A percentile compares a stretch with the other conserved stretches of the same genome.
phyloP scores from a whole-genome alignment of 2,329 filamentous ascomycete genomes.

The Phoma sp. region DNA sequence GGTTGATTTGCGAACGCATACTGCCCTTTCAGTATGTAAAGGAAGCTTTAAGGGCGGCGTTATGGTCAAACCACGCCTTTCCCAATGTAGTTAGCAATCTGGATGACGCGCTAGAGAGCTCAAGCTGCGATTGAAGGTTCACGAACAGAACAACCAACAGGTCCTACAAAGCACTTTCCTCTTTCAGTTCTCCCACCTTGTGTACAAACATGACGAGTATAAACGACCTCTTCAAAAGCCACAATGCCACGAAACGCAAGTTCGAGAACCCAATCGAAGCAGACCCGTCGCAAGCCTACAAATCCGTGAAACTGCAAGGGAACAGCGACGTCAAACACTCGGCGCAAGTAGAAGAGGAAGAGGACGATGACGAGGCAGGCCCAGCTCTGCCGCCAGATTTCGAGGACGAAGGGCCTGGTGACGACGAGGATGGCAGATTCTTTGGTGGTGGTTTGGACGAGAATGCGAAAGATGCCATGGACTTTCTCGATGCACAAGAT shows the following conservation, averaged over 20 bases:
- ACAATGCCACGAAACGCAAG: constrained; percentile 64
- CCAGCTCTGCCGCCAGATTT: constrained; percentile 63
- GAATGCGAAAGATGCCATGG: constrained; percentile 80
- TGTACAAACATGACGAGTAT: background rate
- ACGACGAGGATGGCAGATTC: constrained; percentile 90
- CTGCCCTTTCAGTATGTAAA: no score
- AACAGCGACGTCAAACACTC: constrained; percentile 59
- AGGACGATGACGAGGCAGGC: constrained; percentile 55
- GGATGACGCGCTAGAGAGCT: background rate
- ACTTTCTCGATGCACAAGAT: constrained; percentile 80
- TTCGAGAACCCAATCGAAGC: constrained; percentile 60
- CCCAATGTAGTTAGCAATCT: background rate
- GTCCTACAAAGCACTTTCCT: background rate
- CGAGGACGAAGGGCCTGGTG: constrained; percentile 61
- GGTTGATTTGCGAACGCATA: no score
- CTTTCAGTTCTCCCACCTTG: background rate
- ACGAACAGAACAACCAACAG: background rate
- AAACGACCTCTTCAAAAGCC: constrained; percentile 68
- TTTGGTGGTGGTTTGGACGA: constrained; percentile 90
- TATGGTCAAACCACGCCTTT: background rate
- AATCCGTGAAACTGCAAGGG: constrained; percentile 62
- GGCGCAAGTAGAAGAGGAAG: constrained; percentile 57
- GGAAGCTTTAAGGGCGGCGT: no score
- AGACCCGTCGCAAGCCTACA: constrained; percentile 65
- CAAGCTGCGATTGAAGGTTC: background rate